phyloP scores from a whole-genome alignment of 495 filamentous ascomycete genomes.

The Pyrenula aspistea region DNA sequence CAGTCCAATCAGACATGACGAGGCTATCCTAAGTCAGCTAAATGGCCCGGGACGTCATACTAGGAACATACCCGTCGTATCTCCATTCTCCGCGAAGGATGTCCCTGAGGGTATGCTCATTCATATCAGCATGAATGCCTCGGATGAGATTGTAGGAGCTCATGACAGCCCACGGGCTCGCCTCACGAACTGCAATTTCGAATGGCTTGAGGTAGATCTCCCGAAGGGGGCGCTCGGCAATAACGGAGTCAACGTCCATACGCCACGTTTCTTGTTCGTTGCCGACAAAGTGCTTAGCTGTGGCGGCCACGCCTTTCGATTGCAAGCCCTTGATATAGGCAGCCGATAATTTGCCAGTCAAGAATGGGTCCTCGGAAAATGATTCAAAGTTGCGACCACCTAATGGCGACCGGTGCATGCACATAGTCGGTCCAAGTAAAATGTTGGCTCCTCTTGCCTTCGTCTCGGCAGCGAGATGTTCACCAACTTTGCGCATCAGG shows the following conservation, averaged over 20 bases:
- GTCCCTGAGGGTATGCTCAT: slow-evolving; percentile 45
- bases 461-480: slow-evolving; percentile 54
- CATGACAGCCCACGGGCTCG: slow-evolving; percentile 57
- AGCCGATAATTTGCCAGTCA: slow-evolving; percentile 57
- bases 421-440: slow-evolving; percentile 66
- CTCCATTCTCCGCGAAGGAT: slow-evolving; percentile 62
- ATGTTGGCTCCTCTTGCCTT: slow-evolving; percentile 59
- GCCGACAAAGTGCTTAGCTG: slow-evolving; percentile 72
- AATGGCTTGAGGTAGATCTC: slow-evolving; percentile 72
- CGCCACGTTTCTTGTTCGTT: slow-evolving; percentile 71
- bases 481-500: slow-evolving; percentile 47
- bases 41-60: background rate
- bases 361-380: slow-evolving; percentile 65
- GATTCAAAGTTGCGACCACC: slow-evolving; percentile 73
- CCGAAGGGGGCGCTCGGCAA: slow-evolving; percentile 58
- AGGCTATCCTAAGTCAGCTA: slow-evolving; percentile 23
- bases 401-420: slow-evolving; percentile 63
- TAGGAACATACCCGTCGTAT: slow-evolving; percentile 28
- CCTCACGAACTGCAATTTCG: slow-evolving; percentile 55
- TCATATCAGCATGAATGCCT: slow-evolving; percentile 57
- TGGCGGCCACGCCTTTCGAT: slow-evolving; percentile 55
- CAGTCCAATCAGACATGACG: slow-evolving; percentile 63
- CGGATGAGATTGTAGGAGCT: slow-evolving; percentile 68
- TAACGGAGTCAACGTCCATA: slow-evolving; percentile 51
- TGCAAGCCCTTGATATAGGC: slow-evolving; percentile 59